Percentiles rank a stretch among this genome's conserved stretches.
Evolutionary conservation across 1,139 yeast species (phyloP).

Genomic region (Spathaspora sp.): DNA sequence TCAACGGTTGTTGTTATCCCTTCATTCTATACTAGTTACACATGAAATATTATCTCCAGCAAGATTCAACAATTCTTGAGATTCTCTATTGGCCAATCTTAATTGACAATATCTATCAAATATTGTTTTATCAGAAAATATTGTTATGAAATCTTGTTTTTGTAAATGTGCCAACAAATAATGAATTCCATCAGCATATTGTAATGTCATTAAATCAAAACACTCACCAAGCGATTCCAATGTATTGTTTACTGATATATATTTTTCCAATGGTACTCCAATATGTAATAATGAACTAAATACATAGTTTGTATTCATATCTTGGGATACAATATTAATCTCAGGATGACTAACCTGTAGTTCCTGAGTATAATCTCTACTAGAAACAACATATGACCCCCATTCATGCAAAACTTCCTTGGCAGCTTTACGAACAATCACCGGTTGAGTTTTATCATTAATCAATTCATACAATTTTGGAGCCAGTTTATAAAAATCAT

Average conservation of each 20-base stretch:
- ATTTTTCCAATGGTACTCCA: slow-evolving; percentile 3
- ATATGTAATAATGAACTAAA: slow-evolving; percentile 2
- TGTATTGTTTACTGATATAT: neutral
- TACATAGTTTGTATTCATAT: slow-evolving; percentile 1
- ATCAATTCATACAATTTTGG: slow-evolving; percentile 1
- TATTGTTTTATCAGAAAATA: neutral
- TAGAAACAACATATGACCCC: slow-evolving; percentile 3
- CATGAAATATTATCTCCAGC: neutral
- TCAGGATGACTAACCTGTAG: neutral
- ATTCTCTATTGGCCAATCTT: neutral
- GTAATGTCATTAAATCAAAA: neutral
- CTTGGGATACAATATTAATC: neutral
- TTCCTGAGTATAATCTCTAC: slow-evolving; percentile 2
- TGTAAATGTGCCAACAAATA: slow-evolving; percentile 3
- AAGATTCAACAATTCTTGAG: neutral
- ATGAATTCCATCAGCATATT: slow-evolving; percentile 2
- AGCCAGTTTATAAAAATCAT: slow-evolving; percentile 2
- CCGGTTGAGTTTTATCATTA: neutral
- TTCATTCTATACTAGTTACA: neutral
- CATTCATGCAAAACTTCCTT: slow-evolving; percentile 5
- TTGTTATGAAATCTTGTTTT: neutral
- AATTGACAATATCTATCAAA: slow-evolving; percentile 1
- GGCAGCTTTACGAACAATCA: neutral
- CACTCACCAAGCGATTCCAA: neutral
- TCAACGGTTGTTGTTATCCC: too few species aligned